Base-by-base conservation (phyloP, 495 filamentous ascomycete genomes). In the Thermothielavioides terrestris region DNA sequence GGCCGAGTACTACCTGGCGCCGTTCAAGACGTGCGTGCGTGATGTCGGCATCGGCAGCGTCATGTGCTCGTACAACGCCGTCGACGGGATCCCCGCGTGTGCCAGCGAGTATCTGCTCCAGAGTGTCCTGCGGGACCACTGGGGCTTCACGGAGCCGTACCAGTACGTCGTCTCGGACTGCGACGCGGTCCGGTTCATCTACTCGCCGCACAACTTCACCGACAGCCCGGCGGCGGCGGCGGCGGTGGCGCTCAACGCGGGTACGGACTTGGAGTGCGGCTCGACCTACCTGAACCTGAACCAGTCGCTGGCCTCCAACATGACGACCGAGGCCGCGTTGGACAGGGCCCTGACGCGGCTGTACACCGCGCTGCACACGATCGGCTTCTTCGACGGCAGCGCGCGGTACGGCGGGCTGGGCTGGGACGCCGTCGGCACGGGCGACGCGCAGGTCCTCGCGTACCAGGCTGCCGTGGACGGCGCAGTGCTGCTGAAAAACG, bases 31-130 rank as follows among this genome's bases (percentile, higher is more conserved):
- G 30, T 74, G 70, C 36, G 65, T 67, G 3, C 57, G 69, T 1
- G 69, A 76, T 41, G 63, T 65, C 17, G 68, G 68, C 39, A 71
- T 72, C 7, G 68, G 65, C 15, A 64, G 60, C 27, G 62, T 74
- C 57, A 75, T 76, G 73, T 76, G 73, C 56, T 56, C 58, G 11
- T 76, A 75, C 50, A 76, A 76, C 46, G 48, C 63, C 1, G 60
- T 76, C 42, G 72, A 75, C 41, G 71, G 71, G 2, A 58, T 68
- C 17, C 73, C 71, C 1, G 60, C 68, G 0, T 76, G 73, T 39
- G 68, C 71, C 8, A 63, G 62, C 43, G 52, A 54, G 0, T 76
- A 69, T 22, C 45, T 76, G 6, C 55, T 75, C 51, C 52, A 65
- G 42, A 66, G 60, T 0, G 56, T 75, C 6, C 64, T 76, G 22